Evolutionary conservation across 768 basidiomycete genomes (phyloP), one percentile per base, ranked within the genome.

Genomic region (Paxillus ammoniavirescens): DNA sequence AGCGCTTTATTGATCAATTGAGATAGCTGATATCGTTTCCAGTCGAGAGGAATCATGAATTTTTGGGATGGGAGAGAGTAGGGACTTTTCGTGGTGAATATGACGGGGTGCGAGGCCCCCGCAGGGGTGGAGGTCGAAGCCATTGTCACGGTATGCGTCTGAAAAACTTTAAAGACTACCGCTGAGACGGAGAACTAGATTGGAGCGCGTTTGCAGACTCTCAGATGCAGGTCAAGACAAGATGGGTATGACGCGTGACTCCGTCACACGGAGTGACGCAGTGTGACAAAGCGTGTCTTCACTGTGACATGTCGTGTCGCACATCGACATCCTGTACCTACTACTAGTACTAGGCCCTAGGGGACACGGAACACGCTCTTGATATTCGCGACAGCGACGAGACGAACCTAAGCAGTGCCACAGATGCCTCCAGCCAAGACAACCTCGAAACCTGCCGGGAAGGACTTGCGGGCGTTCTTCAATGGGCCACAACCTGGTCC

Each of bases 1-100:
- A 98, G 76, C 1, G 95, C 91, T 66, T 97, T 96, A 75, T 99
- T 99, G 54, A 99, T 86, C 41, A 98, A 86, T 55, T 98, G 93
- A 1, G 95, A 98, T 31, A 99, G 87, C 63, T 98, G 96, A 70
- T 90, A 98, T 17, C 96, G 85, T 53, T 81, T 83, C 94, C 94
- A 98, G 69, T 82, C 74, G 1, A 85, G 77, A 2, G 97, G 96
- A 13, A 98, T 87, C 83, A 97, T 86, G 67, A 93, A 98, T 65
- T 92, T 93, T 68, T 94, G 91, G 1, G 85, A 78, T 0, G 89
- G 93, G 12, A 96, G 81, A 10, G 83, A 77, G 68, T 93, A 91
- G 2, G 74, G 73, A 0, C 87, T 83, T 50, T 85, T 78, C 0
- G 91, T 93, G 15, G 83, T 87, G 63, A 91, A 87, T 2, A 93